Evolutionary conservation across 805 yeast genomes (phyloP).

Genomic region (Wickerhamiella vanderwaltii): DNA sequence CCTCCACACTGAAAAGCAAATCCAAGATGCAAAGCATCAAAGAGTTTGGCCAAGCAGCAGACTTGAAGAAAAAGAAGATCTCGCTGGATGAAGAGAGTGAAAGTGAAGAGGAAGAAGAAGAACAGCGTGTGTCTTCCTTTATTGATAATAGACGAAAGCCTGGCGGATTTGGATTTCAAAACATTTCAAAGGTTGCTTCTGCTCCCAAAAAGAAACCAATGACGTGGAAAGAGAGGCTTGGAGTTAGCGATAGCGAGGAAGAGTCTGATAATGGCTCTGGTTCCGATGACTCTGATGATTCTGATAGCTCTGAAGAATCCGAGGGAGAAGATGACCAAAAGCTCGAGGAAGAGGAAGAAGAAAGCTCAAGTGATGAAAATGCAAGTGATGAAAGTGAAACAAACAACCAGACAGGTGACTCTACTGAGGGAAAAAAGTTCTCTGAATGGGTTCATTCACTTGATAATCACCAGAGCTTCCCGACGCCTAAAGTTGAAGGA

Average conservation of each 20-base stretch:
- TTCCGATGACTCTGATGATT: constrained; percentile 19
- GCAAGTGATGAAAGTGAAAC: constrained; percentile 16
- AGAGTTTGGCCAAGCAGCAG: constrained; percentile 57
- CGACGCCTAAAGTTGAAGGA: constrained; percentile 36
- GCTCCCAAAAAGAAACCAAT: constrained; percentile 11
- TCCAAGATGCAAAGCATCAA: constrained; percentile 59
- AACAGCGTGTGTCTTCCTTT: constrained; percentile 35
- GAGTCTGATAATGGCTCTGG: constrained; percentile 39
- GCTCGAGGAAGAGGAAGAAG: neutral
- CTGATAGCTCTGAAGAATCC: constrained; percentile 16
- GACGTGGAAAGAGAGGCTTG: constrained; percentile 21
- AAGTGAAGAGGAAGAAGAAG: constrained; percentile 50
- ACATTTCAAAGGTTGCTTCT: constrained; percentile 15
- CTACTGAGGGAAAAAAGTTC: constrained; percentile 30
- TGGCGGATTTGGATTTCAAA: constrained; percentile 42
- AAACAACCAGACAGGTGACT: constrained; percentile 1
- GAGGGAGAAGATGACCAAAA: constrained; percentile 12
- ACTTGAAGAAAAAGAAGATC: constrained; percentile 61
- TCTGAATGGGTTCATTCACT: constrained; percentile 82
- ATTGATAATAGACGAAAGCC: constrained; percentile 60
- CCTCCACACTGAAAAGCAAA: constrained; percentile 60
- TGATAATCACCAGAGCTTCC: constrained; percentile 47
- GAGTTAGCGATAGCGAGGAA: constrained; percentile 40
- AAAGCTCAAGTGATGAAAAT: constrained; percentile 22
- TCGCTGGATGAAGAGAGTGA: constrained; percentile 54